Evolutionary conservation across 805 yeast species (phyloP), one percentile per base, ranked within the genome.

Genomic region (Lachancea thermotolerans): DNA sequence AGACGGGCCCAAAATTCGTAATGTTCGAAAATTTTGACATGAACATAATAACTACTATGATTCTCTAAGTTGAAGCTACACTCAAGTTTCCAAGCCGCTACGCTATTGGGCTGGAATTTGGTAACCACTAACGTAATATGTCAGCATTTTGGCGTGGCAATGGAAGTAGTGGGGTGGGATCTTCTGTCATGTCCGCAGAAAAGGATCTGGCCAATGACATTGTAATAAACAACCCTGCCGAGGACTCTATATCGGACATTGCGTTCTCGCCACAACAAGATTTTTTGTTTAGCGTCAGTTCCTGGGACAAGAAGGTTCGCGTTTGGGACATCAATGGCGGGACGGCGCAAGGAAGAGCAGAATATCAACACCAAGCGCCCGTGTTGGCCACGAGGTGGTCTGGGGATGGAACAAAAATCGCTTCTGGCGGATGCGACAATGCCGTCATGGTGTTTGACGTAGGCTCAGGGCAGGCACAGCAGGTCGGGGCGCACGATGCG

Each of bases 221-320:
- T 46, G 70, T 78, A 32, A 72, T 88, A 34, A 75, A 78, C 49
- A 83, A 84, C 57, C 86, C 91, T 2, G 95, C 96, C n/a, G 95
- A 86, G 50, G 99, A 93, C 63, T 82, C 96, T 2, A 75, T 93
- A 14, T 75, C 90, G 3, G 95, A 86, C 54, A 63, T 93, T 45
- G 72, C 88, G 15, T 93, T 91, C 67, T 85, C 96, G 10, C 87
- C 98, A 12, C 85, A 75, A 52, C 91, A 84, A 15, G 96, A 93
- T 53, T 72, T 79, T 47, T 64, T 93, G 48, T 68, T 70, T 45
- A 78, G 95, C 2, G 93, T 80, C 3, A 77, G 95, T 14, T 82
- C 95, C 14, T 93, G 99, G 99, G 99, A 93, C 67, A 85, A 84
- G 56, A 89, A 88, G 61, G 96, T 88, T 35, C 76, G 98, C 49